Conservation (phyloP, 805 yeast genomes). For the Yarrowia sp. region DNA sequence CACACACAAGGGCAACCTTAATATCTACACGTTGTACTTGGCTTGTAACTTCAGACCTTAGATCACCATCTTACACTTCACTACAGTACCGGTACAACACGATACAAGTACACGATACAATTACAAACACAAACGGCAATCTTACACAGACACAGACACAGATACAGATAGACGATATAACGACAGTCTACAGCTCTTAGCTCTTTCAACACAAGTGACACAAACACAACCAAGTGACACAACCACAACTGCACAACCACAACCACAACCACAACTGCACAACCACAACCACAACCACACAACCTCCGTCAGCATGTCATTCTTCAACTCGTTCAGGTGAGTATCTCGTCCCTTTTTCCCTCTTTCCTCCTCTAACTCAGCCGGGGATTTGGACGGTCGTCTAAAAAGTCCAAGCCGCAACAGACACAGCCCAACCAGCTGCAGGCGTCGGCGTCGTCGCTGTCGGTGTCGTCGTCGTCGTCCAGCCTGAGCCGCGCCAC, state of each 20-base stretch:
- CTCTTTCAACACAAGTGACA: too few species aligned
- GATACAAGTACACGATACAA: not conserved
- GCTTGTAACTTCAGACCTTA: not conserved
- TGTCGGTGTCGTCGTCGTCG: conserved; percentile 44
- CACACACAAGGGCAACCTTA: conserved; percentile 11
- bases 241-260: too few species aligned
- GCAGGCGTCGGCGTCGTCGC: conserved; percentile 42
- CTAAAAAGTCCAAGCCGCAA: conserved; percentile 55
- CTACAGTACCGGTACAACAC: not conserved
- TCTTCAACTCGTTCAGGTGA: conserved; percentile 49
- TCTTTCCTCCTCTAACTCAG: conserved; percentile 43
- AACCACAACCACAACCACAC: not conserved
- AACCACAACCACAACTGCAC: not conserved
- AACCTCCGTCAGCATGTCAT: conserved; percentile 45
- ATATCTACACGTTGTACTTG: not conserved
- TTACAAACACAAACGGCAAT: not conserved
- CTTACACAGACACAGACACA: not conserved
- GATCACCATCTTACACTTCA: not conserved
- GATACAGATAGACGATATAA: not conserved
- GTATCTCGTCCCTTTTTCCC: conserved; percentile 39
- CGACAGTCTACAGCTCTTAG: too few species aligned
- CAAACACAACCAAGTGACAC: too few species aligned
- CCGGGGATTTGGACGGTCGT: conserved; percentile 67
- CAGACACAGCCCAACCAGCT: conserved; percentile 51
- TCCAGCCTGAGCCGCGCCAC: conserved; percentile 43